Percentiles rank a stretch among this genome's conserved stretches.
Conservation (phyloP, 176 grass and related monocot species). For the Phoenix roebelenii region DNA sequence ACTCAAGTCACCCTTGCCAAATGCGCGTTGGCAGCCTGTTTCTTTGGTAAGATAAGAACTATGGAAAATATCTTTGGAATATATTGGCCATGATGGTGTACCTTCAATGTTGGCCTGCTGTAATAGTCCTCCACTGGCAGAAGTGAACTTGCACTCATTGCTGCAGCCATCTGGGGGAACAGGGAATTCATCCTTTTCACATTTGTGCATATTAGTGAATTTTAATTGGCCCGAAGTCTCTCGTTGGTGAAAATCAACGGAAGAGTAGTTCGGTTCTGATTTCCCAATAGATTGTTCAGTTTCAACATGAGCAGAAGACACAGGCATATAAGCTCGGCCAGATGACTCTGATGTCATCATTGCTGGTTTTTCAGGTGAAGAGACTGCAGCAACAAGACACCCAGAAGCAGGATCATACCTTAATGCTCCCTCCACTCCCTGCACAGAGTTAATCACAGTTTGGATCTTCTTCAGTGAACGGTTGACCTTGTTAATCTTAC, state of each 20-base stretch:
- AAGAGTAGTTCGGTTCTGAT: neutral
- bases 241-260: neutral
- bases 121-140: neutral
- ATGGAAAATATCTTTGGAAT: slow-evolving; percentile 1
- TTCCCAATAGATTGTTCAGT: slow-evolving; percentile 1
- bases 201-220: neutral
- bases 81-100: neutral
- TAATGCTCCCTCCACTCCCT: slow-evolving; percentile 38
- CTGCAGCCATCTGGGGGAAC: slow-evolving; percentile 10
- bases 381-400: slow-evolving; percentile 29
- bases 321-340: neutral
- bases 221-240: neutral
- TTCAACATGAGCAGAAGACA: neutral
- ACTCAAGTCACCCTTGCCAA: neutral
- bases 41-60: neutral
- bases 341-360: neutral
- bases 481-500: slow-evolving; percentile 73
- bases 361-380: slow-evolving; percentile 6
- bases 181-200: slow-evolving; percentile 18
- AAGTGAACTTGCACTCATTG: slow-evolving; percentile 1
- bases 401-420: slow-evolving; percentile 53
- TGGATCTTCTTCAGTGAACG: slow-evolving; percentile 55
- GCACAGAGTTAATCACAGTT: slow-evolving; percentile 48
- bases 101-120: neutral
- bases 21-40: neutral